Evolutionary conservation across 2,329 filamentous ascomycete genomes (phyloP).

Genomic region (Aspergillus fumigatus): DNA sequence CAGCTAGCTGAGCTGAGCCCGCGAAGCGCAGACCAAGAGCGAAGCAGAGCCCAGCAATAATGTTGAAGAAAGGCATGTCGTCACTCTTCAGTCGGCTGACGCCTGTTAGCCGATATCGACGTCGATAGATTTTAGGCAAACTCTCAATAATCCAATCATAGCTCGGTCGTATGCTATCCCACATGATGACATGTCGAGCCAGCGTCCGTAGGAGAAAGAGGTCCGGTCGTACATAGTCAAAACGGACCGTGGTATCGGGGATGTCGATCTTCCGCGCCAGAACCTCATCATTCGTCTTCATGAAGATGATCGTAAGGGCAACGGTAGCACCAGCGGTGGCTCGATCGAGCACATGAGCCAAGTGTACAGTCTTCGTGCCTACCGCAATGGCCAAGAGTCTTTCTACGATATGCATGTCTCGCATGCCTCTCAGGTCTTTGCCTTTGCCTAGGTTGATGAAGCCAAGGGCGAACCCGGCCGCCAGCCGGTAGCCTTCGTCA

Average conservation of each 20-base stretch:
- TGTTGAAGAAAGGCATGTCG: constrained; percentile 89
- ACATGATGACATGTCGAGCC: constrained; percentile 87
- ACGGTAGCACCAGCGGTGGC: constrained; percentile 91
- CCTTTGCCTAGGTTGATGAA: constrained; percentile 94
- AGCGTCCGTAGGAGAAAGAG: constrained; percentile 85
- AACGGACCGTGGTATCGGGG: constrained; percentile 82
- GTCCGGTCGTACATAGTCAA: constrained; percentile 92
- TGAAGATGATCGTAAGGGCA: constrained; percentile 85
- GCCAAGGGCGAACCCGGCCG: constrained; percentile 87
- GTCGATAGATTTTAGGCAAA: constrained; percentile 66
- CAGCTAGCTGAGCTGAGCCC: constrained; percentile 64
- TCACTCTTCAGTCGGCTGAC: constrained; percentile 66
- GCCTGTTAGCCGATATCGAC: constrained; percentile 55
- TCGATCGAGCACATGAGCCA: constrained; percentile 89
- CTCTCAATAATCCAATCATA: constrained; percentile 71
- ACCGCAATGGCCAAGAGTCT: constrained; percentile 81
- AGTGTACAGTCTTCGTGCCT: constrained; percentile 81
- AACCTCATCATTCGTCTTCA: constrained; percentile 88
- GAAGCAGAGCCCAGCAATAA: constrained; percentile 83
- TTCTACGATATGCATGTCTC: constrained; percentile 91
- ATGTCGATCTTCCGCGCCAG: constrained; percentile 90
- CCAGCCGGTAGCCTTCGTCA: constrained; percentile 93
- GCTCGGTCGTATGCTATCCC: constrained; percentile 73
- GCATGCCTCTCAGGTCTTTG: constrained; percentile 77
- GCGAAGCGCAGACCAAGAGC: constrained; percentile 68